Conservation (phyloP, 352 stramenopile species). For the Salisapilia sapeloensis region DNA sequence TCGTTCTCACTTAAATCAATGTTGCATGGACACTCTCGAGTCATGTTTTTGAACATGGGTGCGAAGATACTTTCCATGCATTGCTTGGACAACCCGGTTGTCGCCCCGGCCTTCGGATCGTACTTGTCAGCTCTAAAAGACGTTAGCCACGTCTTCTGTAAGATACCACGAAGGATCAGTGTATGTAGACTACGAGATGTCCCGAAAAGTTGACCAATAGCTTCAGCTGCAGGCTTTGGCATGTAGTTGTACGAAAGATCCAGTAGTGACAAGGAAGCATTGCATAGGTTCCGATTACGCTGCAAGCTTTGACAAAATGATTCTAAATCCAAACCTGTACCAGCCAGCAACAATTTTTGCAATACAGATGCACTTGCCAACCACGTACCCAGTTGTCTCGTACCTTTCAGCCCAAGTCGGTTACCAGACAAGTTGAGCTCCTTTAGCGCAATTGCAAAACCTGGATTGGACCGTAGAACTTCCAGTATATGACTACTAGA, state of each 20-base stretch:
- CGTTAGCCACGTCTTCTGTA: slow-evolving; percentile 4
- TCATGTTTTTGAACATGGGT: slow-evolving; percentile 49
- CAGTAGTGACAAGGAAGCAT: slow-evolving; percentile 33
- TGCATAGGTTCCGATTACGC: slow-evolving; percentile 45
- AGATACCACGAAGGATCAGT: slow-evolving; percentile 49
- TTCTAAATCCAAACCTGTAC: slow-evolving; percentile 33
- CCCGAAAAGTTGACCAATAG: slow-evolving; percentile 39
- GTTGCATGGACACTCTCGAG: slow-evolving; percentile 15
- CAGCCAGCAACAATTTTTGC: slow-evolving; percentile 34
- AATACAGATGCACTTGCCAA: slow-evolving; percentile 35
- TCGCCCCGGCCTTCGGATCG: slow-evolving; percentile 1
- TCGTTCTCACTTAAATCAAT: slow-evolving; percentile 70
- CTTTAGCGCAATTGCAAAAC: slow-evolving; percentile 21
- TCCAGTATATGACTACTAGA: slow-evolving; percentile 17
- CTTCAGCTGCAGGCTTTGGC: slow-evolving; percentile 20
- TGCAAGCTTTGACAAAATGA: slow-evolving; percentile 32
- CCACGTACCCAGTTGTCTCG: slow-evolving; percentile 22
- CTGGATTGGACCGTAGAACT: slow-evolving; percentile 22
- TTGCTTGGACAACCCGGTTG: slow-evolving; percentile 18
- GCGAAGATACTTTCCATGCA: slow-evolving; percentile 35
- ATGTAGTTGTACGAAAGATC: slow-evolving; percentile 62
- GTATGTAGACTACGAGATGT: slow-evolving; percentile 39
- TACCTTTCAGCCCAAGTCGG: slow-evolving; percentile 23
- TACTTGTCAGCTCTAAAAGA: not conserved
- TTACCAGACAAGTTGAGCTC: slow-evolving; percentile 56